phyloP scores from a whole-genome alignment of 2,329 filamentous ascomycete species.

The Fusarium fracticaudum region DNA sequence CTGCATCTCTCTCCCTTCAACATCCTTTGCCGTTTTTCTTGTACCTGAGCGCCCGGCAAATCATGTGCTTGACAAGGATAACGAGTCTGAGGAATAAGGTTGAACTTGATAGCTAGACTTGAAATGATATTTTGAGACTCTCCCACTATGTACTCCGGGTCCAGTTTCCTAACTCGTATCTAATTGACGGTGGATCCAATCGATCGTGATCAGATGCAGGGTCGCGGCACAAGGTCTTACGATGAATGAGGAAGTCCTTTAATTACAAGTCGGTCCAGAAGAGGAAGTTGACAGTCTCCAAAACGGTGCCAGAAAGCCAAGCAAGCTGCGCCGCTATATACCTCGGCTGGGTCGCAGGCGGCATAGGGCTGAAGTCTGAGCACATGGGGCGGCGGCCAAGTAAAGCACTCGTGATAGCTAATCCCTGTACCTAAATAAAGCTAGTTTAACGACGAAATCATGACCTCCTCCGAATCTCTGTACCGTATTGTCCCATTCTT shows the following conservation, averaged over 20 bases:
- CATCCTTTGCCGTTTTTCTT: conserved; percentile 48
- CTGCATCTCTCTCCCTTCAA: conserved; percentile 51
- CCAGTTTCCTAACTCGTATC: no score
- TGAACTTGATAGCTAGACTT: background rate
- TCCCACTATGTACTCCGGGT: background rate
- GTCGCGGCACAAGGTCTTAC: background rate
- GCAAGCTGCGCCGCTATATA: no score
- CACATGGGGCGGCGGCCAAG: background rate
- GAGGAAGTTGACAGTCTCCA: background rate
- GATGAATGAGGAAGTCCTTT: background rate
- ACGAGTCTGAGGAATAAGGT: conserved; percentile 1
- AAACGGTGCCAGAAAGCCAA: background rate
- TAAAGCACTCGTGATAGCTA: accelerated
- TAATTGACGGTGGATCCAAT: background rate
- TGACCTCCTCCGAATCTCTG: background rate
- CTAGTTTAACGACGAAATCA: background rate
- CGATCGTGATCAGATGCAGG: background rate
- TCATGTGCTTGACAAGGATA: conserved; percentile 9
- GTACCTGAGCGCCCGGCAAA: conserved; percentile 47
- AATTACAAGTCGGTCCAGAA: background rate
- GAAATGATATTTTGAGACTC: background rate
- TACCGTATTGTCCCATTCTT: conserved; percentile 15
- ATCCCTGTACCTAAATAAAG: accelerated
- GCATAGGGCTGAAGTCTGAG: background rate
- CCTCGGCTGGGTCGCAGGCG: background rate